Evolutionary conservation across 768 basidiomycete species (phyloP).

Genomic region (Panellus pusillus): DNA sequence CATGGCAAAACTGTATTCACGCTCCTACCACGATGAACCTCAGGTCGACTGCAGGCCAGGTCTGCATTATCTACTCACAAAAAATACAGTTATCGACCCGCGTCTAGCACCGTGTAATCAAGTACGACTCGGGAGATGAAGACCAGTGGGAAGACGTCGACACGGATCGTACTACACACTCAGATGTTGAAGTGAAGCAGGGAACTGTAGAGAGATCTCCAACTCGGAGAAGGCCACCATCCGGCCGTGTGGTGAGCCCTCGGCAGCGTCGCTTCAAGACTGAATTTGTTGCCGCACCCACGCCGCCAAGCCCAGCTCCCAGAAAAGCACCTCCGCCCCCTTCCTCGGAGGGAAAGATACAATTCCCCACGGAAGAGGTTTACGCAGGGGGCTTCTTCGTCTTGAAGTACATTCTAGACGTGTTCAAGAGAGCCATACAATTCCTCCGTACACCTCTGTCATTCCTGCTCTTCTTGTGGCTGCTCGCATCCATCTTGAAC

Average conservation of each 20-base stretch:
- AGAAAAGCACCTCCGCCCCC: not conserved
- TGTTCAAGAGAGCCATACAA: conserved; percentile 46
- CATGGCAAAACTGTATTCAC: not conserved
- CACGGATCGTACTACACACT: not conserved
- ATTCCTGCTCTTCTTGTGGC: conserved; percentile 49
- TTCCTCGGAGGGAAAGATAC: conserved; percentile 1
- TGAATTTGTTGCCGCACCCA: not conserved
- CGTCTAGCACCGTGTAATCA: not conserved
- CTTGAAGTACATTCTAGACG: conserved; percentile 45
- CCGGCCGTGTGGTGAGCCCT: conserved; percentile 5
- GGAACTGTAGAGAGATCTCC: conserved; percentile 6
- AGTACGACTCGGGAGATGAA: not conserved
- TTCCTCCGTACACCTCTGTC: conserved; percentile 59
- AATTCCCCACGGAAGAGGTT: conserved; percentile 8
- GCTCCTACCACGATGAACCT: conserved; percentile 9
- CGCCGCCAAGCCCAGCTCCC: not conserved
- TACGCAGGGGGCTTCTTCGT: conserved; percentile 30
- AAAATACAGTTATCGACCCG: not conserved
- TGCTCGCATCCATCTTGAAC: conserved; percentile 47
- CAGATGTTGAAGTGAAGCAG: not conserved
- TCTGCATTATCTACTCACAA: not conserved
- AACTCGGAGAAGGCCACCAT: not conserved
- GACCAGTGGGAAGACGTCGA: conserved; percentile 18
- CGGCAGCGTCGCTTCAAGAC: conserved; percentile 14
- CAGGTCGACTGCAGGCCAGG: conserved; percentile 4